These are phyloP conservation scores for Diaporthe australafricana DNA, from an alignment of 2,329 filamentous ascomycete species.

Conservation along the genomic window DNA sequence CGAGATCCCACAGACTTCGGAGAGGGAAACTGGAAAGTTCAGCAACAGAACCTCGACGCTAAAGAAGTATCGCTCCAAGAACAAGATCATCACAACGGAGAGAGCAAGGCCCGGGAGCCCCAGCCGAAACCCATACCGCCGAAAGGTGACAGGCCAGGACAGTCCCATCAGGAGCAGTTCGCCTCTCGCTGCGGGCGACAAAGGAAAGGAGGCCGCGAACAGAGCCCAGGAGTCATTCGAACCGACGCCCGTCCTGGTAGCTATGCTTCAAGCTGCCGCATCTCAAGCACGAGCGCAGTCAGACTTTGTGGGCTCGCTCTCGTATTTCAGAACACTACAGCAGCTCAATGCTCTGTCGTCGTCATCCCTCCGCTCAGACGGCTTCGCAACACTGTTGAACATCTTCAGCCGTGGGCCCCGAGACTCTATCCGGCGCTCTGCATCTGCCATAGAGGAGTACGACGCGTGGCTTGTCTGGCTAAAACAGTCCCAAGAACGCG, in stretches of 20 bases:
- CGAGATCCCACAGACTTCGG: constrained; percentile 77
- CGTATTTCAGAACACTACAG: constrained; percentile 86
- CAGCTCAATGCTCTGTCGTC: constrained; percentile 75
- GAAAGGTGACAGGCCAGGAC: constrained; percentile 40
- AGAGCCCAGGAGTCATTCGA: constrained; percentile 55
- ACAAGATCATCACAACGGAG: constrained; percentile 64
- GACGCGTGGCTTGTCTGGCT: constrained; percentile 87
- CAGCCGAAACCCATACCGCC: constrained; percentile 70
- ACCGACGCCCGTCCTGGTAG: constrained; percentile 66
- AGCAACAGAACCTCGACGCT: constrained; percentile 76
- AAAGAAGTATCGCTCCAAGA: constrained; percentile 71
- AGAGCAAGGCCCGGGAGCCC: constrained; percentile 50
- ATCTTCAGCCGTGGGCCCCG: constrained; percentile 79
- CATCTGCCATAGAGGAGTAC: constrained; percentile 80
- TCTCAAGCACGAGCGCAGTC: constrained; percentile 81
- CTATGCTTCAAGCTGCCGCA: constrained; percentile 82
- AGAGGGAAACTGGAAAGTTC: constrained; percentile 70
- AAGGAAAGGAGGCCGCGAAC: constrained; percentile 46
- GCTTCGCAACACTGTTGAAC: constrained; percentile 78
- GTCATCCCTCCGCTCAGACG: constrained; percentile 71
- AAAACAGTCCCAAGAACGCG: constrained; percentile 83
- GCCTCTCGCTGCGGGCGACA: constrained; percentile 38
- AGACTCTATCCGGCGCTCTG: constrained; percentile 76
- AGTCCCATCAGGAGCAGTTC: constrained; percentile 40
- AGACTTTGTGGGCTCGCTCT: constrained; percentile 85